A percentile compares a stretch with the other conserved stretches of the same genome.
Evolutionary conservation across 352 stramenopile species (phyloP).

Genomic region (Phytopythium chamaehyphon): DNA sequence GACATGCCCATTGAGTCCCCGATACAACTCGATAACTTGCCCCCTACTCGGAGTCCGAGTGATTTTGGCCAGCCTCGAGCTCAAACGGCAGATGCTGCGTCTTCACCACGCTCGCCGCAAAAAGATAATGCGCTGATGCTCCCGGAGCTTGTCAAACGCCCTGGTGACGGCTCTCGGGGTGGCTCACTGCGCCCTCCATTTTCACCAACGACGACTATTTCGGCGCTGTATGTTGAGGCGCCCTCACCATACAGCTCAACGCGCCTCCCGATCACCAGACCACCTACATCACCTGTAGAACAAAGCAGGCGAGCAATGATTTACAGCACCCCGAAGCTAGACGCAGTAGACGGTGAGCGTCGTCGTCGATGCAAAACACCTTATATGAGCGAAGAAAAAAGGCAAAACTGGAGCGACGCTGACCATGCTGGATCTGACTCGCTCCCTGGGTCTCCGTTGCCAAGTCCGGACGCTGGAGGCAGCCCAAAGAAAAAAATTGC

Average conservation of each 20-base stretch:
- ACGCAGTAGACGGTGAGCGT: slow-evolving; percentile 36
- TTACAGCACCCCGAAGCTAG: slow-evolving; percentile 64
- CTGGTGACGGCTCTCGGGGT: slow-evolving; percentile 10
- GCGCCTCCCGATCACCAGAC: slow-evolving; percentile 38
- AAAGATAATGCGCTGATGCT: slow-evolving; percentile 18
- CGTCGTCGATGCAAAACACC: slow-evolving; percentile 49
- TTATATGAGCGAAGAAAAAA: slow-evolving; percentile 29
- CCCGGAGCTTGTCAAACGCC: slow-evolving; percentile 21
- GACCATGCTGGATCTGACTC: slow-evolving; percentile 17
- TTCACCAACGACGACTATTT: slow-evolving; percentile 59
- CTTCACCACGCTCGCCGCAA: slow-evolving; percentile 3
- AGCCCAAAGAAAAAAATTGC: slow-evolving; percentile 28
- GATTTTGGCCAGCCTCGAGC: not conserved
- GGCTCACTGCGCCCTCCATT: slow-evolving; percentile 20
- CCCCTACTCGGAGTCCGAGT: not conserved
- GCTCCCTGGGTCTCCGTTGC: slow-evolving; percentile 23
- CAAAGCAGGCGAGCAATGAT: slow-evolving; percentile 43
- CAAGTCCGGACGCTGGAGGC: slow-evolving; percentile 20
- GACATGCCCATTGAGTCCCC: slow-evolving; percentile 58
- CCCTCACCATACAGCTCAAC: slow-evolving; percentile 49
- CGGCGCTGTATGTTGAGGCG: slow-evolving; percentile 39
- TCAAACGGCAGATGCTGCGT: not conserved
- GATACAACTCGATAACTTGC: slow-evolving; percentile 29
- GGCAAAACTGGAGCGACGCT: not conserved
- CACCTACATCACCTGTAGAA: slow-evolving; percentile 37